phyloP scores from a whole-genome alignment of 164 flowering plant genomes.

The Vitis rupestris region DNA sequence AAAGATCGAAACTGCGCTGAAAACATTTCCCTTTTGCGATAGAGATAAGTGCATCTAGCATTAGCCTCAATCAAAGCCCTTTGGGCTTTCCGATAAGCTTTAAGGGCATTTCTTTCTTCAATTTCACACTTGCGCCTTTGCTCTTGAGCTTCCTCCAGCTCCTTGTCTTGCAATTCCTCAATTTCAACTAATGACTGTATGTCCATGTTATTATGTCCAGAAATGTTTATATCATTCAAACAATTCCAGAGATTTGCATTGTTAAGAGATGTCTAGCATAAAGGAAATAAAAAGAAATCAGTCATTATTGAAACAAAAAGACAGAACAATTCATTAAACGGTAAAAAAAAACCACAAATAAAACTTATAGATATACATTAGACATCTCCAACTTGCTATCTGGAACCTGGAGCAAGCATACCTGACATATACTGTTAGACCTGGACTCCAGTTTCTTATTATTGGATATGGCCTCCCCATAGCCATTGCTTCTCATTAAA shows the following conservation, averaged over 20 bases:
- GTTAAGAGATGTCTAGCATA: constrained; percentile 28
- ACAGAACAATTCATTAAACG: not conserved
- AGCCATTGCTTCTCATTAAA: constrained; percentile 4
- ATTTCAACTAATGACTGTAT: constrained; percentile 43
- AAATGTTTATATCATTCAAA: constrained; percentile 23
- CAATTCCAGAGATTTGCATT: constrained; percentile 26
- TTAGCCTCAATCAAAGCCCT: constrained; percentile 76
- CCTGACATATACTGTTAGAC: constrained; percentile 7
- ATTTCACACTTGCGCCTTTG: constrained; percentile 67
- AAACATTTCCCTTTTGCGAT: constrained; percentile 54
- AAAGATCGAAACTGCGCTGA: constrained; percentile 53
- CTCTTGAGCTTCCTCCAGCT: constrained; percentile 84
- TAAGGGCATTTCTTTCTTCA: constrained; percentile 82
- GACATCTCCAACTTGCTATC: constrained; percentile 1
- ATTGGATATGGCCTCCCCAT: constrained; percentile 6
- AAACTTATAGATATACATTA: not conserved
- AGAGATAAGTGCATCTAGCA: constrained; percentile 61
- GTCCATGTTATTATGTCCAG: constrained; percentile 26
- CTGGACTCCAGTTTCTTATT: constrained; percentile 7
- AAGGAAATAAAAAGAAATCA: not conserved
- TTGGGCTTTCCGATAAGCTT: constrained; percentile 83
- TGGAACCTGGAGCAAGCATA: constrained; percentile 5
- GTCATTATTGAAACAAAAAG: not conserved
- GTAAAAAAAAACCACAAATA: not conserved
- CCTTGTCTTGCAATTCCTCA: constrained; percentile 75